Base-by-base conservation (phyloP, 257 asterid species). In the Solanum arcanum region DNA sequence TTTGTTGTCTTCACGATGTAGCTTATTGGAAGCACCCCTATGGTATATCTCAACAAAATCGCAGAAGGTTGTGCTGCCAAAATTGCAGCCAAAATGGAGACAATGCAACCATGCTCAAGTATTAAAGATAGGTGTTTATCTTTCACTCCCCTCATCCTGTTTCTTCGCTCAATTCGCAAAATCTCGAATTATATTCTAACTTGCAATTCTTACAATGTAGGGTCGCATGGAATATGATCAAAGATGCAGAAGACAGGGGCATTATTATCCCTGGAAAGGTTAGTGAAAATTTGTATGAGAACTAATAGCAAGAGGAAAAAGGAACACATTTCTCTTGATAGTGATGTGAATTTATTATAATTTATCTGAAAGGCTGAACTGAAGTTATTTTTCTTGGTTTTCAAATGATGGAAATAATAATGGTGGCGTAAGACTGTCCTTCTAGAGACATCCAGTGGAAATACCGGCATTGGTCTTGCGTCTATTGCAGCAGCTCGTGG, bases 191-290 rank as follows among this genome's bases (percentile, higher is more conserved):
- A 33, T 86, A 7, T 69, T 31, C 42, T 31, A 31, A 46, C 52
- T 70, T 16, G 2, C n/a, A 42, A 23, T 62, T 78, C 23, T 7
- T 81, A 39, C 10, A 62, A 12, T 89, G 87, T 85, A 92, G 94
- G 93, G 88, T 92, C 9, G 94, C 87, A 10, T 84, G 29, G 77
- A 89, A 90, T 85, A 89, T 92, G 94, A 92, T 90, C 64, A 89
- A 92, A 83, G 93, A 92, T 84, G 94, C 94, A 83, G 94, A 92
- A 88, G 94, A 92, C 27, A 92, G 88, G 81, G 94, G 91, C 16
- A 76, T 90, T 21, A 92, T 92, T 83, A 75, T 86, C 8, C 94
- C 92, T 74, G 94, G 92, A 66, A 89, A 92, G 92, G 94, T 92
- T 81, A 21, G 88, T 83, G 39, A 33, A 33, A 70, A 7, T 59